Evolutionary conservation across 78 protist species (phyloP), one percentile per base, ranked within the genome.

Genomic region (Dictyostelium brefeldianum): DNA sequence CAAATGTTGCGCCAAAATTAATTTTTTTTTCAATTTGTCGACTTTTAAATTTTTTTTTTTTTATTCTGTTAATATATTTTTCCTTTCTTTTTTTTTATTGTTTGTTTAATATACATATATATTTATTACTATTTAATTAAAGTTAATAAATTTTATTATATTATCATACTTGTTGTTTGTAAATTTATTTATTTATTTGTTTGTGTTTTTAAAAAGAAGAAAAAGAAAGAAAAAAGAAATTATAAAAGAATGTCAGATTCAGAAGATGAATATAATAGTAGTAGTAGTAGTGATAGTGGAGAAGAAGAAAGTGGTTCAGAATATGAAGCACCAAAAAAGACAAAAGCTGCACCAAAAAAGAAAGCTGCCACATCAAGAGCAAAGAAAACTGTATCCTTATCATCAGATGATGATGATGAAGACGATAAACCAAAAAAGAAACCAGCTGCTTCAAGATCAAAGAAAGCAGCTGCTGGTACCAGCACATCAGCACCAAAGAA

Each of bases 301-400:
- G 70, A 62, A 8, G 70, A 62, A 25, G 27, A 25, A 10, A 62
- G 70, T 62, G 80, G 57, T n/a, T 74, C 80, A 74, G 84, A 79
- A 51, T 79, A 79, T 79, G 73, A 79, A 36, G 10, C 83, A 56
- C 64, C 83, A 25, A 54, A 25, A 54, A 78, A 50, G 31, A 53
- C 18, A 53, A 75, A 70, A 29, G 5, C 54, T 18, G 41, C 22
- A n/a, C 27, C 78, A 27, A 41, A 8, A 14, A 31, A n/a, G 27
- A 74, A 74, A 48, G 27, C 54, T n/a, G 8, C 22, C 2, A 69
- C 62, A 22, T 46, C 80, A 47, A 18, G 56, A 46, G 1, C 41
- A 46, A 74, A 43, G 59, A 74, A 74, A 48, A 31, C 54, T n/a
- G 59, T 59, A n/a, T 5, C 80, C 18, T 15, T 41, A 22, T n/a